Evolutionary conservation across 2,329 filamentous ascomycete genomes (phyloP), one percentile per base, ranked within the genome.

Genomic region (Phaeoacremonium minimum): DNA sequence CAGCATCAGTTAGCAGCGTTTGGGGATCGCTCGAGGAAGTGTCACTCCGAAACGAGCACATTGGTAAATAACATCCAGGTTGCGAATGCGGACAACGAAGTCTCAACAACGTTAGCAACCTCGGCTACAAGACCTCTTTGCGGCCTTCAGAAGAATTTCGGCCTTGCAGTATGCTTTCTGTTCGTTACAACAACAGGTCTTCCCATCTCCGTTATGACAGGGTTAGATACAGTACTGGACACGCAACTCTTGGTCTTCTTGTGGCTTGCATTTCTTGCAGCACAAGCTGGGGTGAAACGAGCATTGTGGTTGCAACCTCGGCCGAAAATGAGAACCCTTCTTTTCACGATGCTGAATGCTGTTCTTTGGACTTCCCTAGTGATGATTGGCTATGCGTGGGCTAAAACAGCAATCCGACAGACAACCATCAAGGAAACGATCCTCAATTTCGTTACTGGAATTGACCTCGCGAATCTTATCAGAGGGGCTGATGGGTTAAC

Each of bases 311-410:
- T 45, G 9, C 28, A 13, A 0, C 12, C 30, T 2, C 35, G 42
- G 1, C 38, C 40, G 2, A 47, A 48, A 6, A 36, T 52, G 36
- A 55, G 47, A 15, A 48, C 44, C 4, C 35, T 58, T 3, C 34
- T 69, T 4, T 53, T 59, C 2, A 69, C 66, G 1, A 44, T 66
- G 3, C 57, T 67, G 42, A 74, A 75, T 36, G 61, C 71, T 0
- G 70, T 75, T 1, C 57, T 75, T 11, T 53, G 65, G 38, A 70
- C 66, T 2, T 69, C 68, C 0, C 53, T 72, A 6, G 44, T 56
- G 20, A 63, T 69, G 53, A 61, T 63, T 17, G 63, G 54, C 17
- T 75, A 73, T 47, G 58, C 60, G 3, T 53, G 62, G 4, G 45
- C 54, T 36, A 71, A 69, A 34, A 52, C 61, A 1, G 46, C 46